Base-by-base conservation (phyloP, 1,284 basidiomycete genomes). In the Omphalotus olearius region DNA sequence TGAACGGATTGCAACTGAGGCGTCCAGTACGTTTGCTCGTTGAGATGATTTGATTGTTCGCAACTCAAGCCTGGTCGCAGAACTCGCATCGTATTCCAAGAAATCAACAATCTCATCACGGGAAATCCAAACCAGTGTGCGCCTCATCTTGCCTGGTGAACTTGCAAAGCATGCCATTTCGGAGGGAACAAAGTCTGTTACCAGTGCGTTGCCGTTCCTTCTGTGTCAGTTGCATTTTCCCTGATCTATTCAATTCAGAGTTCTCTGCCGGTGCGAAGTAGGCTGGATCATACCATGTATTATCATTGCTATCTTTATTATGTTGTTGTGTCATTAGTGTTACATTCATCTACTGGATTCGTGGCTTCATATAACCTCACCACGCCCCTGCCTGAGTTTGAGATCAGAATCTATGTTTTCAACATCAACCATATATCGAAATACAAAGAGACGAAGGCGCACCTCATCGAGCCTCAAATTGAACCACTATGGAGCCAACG, bases 101-200 rank as follows among this genome's bases (percentile, higher is more conserved):
- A 88, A 89, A 70, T 88, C 87, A 20, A 92, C 89, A 53, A 91
- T 91, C 73, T 91, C 88, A 50, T 91, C 88, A 43, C 85, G 89
- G 56, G 88, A 91, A 69, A 91, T 92, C 64, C 88, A 91, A 67
- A 91, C 88, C 14, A 78, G 87, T 28, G 87, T 90, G 52, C 85
- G 88, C 56, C 78, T 91, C 41, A 91, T 92, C 68, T 81, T 92
- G 14, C 89, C 88, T 57, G 85, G 85, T 68, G 85, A 86, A 66
- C 74, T 84, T 18, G 80, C 82, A 52, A 85, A 85, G 71, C 82
- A 83, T 61, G 80, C 82, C 47, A 84, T 84, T 60, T 82, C 79
- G 35, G 82, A 84, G 65, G 82, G 81, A 30, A 55, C 54, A 36
- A 55, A 55, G 47, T 55, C 54, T 6, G 54, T 55, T 0, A 52